These are phyloP conservation scores for Penicillium brevicompactum DNA, from an alignment of 2,329 filamentous ascomycete genomes.

Conservation along the genomic window DNA sequence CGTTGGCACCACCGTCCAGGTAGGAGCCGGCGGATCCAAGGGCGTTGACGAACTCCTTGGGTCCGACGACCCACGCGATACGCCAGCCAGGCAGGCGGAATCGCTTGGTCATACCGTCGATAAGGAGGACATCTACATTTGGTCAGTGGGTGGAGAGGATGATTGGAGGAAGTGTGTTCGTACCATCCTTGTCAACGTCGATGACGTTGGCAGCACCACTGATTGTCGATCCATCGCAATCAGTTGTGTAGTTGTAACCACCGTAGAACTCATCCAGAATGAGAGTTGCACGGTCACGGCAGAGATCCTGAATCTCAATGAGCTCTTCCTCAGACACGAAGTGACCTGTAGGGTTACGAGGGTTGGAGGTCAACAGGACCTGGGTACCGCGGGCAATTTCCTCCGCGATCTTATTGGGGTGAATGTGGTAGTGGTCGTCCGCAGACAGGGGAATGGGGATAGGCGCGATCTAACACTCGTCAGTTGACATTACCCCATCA, in stretches of 20 bases:
- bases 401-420: slow-evolving; percentile 88
- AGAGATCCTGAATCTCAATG: slow-evolving; percentile 88
- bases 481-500: slow-evolving; percentile 1
- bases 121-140: slow-evolving; percentile 81
- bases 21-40: slow-evolving; percentile 92
- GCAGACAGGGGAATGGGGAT: slow-evolving; percentile 83
- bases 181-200: slow-evolving; percentile 77
- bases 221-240: slow-evolving; percentile 88
- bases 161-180: slow-evolving; percentile 1
- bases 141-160: slow-evolving; percentile 8
- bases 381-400: slow-evolving; percentile 84
- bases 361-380: slow-evolving; percentile 93
- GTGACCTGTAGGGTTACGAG: slow-evolving; percentile 88
- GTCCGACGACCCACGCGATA: slow-evolving; percentile 93
- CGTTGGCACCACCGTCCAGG: slow-evolving; percentile 90
- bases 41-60: slow-evolving; percentile 93
- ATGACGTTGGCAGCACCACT: slow-evolving; percentile 86
- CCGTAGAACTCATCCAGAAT: slow-evolving; percentile 98
- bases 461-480: slow-evolving; percentile 67
- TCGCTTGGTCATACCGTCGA: slow-evolving; percentile 94
- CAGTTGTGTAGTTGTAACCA: slow-evolving; percentile 91
- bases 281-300: slow-evolving; percentile 83
- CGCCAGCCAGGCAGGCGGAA: slow-evolving; percentile 96
- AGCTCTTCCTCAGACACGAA: slow-evolving; percentile 84
- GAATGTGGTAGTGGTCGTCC: slow-evolving; percentile 88